Conservation (phyloP, 805 yeast genomes). For the Ogataea ganodermae region DNA sequence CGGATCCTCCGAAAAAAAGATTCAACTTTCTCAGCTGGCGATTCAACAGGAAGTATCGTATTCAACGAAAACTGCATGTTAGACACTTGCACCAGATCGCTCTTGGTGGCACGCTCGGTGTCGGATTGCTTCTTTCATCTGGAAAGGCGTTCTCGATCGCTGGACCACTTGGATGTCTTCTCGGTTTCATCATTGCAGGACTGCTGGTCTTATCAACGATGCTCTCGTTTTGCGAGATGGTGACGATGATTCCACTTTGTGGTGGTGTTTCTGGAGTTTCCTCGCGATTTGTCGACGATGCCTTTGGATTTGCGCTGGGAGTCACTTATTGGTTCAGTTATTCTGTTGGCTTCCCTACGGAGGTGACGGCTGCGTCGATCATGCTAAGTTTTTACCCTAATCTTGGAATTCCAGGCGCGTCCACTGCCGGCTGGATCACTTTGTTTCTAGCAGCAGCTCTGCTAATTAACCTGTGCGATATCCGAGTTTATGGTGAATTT, state of each 20-base stretch:
- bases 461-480: conserved; percentile 62
- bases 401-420: conserved; percentile 50
- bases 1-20: conserved; percentile 1
- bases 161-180: conserved; percentile 74
- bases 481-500: conserved; percentile 71
- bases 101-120: conserved; percentile 77
- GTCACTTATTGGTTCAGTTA: conserved; percentile 75
- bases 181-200: conserved; percentile 69
- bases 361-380: conserved; percentile 77
- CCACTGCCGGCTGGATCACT: conserved; percentile 69
- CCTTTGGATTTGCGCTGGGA: conserved; percentile 74
- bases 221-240: conserved; percentile 79
- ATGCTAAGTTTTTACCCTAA: conserved; percentile 68
- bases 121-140: conserved; percentile 67
- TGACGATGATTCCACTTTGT: conserved; percentile 74
- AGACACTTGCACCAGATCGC: conserved; percentile 79
- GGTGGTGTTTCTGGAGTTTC: conserved; percentile 78
- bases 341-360: conserved; percentile 73
- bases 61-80: conserved; percentile 61
- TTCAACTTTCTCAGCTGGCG: conserved; percentile 13
- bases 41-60: conserved; percentile 28
- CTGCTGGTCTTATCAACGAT: conserved; percentile 66
- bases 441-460: conserved; percentile 52
- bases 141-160: conserved; percentile 74
- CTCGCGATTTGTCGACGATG: conserved; percentile 74